These are phyloP conservation scores for Mallotus nudiflorus DNA, from an alignment of 345 rosid species.

Conservation along the genomic window DNA sequence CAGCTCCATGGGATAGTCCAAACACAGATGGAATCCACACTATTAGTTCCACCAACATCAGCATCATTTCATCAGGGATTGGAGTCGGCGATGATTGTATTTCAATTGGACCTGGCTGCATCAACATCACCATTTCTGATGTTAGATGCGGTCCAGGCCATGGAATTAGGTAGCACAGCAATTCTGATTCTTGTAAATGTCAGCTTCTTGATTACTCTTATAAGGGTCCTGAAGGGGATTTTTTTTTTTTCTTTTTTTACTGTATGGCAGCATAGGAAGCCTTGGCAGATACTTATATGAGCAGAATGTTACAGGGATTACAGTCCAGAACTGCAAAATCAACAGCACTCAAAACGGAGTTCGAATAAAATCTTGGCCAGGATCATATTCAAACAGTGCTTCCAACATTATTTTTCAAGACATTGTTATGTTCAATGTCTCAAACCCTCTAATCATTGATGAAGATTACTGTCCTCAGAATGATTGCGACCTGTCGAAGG, in stretches of 20 bases:
- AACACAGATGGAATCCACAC: slow-evolving; percentile 69
- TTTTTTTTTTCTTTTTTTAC: background rate
- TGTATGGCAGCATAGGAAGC: slow-evolving; percentile 47
- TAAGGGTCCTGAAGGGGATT: too few relatives aligned
- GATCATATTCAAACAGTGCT: slow-evolving; percentile 36
- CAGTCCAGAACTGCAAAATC: slow-evolving; percentile 41
- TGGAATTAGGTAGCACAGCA: slow-evolving; percentile 49
- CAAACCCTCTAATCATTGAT: slow-evolving; percentile 56
- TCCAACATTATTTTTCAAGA: slow-evolving; percentile 38
- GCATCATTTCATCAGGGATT: slow-evolving; percentile 34
- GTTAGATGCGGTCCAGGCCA: slow-evolving; percentile 58
- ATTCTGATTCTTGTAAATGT: too few relatives aligned
- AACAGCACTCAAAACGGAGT: slow-evolving; percentile 52
- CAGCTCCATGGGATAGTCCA: slow-evolving; percentile 57
- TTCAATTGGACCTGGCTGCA: slow-evolving; percentile 54
- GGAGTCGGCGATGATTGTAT: slow-evolving; percentile 64
- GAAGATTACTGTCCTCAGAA: slow-evolving; percentile 51
- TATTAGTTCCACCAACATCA: slow-evolving; percentile 42
- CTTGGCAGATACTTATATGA: slow-evolving; percentile 49
- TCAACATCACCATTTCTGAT: slow-evolving; percentile 30
- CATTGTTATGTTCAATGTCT: slow-evolving; percentile 47
- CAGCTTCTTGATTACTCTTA: too few relatives aligned
- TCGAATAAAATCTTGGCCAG: slow-evolving; percentile 57
- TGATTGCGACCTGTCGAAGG: slow-evolving; percentile 23
- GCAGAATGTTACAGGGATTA: slow-evolving; percentile 42